Conservation (phyloP, 192 early-diverging fungal genomes). For the Coemansia sp. region DNA sequence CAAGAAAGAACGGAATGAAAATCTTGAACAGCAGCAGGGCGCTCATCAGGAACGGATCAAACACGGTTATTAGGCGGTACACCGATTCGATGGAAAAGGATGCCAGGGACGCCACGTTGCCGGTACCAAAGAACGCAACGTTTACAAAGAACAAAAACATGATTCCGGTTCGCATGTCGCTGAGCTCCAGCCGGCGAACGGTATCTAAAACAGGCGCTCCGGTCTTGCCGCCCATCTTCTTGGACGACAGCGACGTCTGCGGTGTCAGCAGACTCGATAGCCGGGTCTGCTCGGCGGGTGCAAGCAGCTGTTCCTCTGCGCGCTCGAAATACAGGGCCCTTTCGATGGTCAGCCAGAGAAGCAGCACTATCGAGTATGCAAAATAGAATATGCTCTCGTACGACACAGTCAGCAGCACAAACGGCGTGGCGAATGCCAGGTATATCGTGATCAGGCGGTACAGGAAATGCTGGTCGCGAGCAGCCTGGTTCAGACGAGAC, state of each 20-base stretch:
- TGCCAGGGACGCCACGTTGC: slow-evolving; percentile 85
- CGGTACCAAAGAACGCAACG: slow-evolving; percentile 95
- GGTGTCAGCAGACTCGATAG: slow-evolving; percentile 33
- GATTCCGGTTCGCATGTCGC: slow-evolving; percentile 63
- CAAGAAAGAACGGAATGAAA: slow-evolving; percentile 91
- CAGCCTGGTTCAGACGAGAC: slow-evolving; percentile 40
- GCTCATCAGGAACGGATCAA: slow-evolving; percentile 89
- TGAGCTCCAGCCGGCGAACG: slow-evolving; percentile 50
- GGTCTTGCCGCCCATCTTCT: neutral
- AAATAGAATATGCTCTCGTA: slow-evolving; percentile 91
- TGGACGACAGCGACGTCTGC: slow-evolving; percentile 1
- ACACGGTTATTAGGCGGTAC: slow-evolving; percentile 86
- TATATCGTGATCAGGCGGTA: slow-evolving; percentile 80
- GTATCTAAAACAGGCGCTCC: slow-evolving; percentile 9
- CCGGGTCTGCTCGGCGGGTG: slow-evolving; percentile 26
- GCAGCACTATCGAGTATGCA: slow-evolving; percentile 68
- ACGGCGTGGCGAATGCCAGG: slow-evolving; percentile 83
- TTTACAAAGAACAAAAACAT: slow-evolving; percentile 90
- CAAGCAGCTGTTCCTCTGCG: slow-evolving; percentile 42
- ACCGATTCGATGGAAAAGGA: slow-evolving; percentile 87
- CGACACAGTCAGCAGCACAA: slow-evolving; percentile 85
- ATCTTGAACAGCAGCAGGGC: slow-evolving; percentile 84
- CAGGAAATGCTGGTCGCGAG: slow-evolving; percentile 69
- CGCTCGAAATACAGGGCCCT: slow-evolving; percentile 51
- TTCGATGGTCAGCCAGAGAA: slow-evolving; percentile 81